Evolutionary conservation across 345 rosid species (phyloP), one percentile per base, ranked within the genome.

Genomic region (Lepidium africanum): DNA sequence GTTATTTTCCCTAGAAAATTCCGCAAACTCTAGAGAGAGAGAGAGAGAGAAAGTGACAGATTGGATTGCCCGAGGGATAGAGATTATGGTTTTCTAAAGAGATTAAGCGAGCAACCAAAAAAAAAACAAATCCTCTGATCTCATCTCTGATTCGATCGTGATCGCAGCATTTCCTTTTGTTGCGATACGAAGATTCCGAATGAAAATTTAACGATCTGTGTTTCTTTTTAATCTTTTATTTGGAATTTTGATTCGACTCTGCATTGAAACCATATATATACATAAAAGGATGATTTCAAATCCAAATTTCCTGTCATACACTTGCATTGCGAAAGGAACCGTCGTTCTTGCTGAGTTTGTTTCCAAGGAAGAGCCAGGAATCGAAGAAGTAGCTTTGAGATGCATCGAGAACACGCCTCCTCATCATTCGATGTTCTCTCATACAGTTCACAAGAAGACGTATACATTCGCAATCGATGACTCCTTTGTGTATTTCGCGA

Each of bases 331-430:
- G 3, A 89, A 79, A 56, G 91, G 89, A 59, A 45, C 80, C 45
- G 41, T 75, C 7, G 72, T 91, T 59, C 82, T 94, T 14, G 90
- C 87, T 5, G 85, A 94, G 48, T 86, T 79, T 73, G 80, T 69
- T 4, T 73, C 84, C 10, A 74, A 76, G 40, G 82, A 82, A 32
- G 87, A 89, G 38, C 70, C 84, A 14, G 91, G 81, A 23, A 83
- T 94, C 67, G 83, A 71, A 68, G 59, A 66, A 15, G 41, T 86
- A 40, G 97, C 86, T 11, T 71, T 60, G 16, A 19, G 73, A 78
- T 94, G 96, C 82, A 76, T 91, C 62, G 81, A 81, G 59, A 78
- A 69, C 23, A 67, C 97, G 60, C 99, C 99, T 27, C 82, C 77
- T 0, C 59, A 80, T 70, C 99, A 94, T 83, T 80, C 91, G 7